Evolutionary conservation across 164 flowering plant genomes (phyloP).

Genomic region (Pachysandra terminalis): DNA sequence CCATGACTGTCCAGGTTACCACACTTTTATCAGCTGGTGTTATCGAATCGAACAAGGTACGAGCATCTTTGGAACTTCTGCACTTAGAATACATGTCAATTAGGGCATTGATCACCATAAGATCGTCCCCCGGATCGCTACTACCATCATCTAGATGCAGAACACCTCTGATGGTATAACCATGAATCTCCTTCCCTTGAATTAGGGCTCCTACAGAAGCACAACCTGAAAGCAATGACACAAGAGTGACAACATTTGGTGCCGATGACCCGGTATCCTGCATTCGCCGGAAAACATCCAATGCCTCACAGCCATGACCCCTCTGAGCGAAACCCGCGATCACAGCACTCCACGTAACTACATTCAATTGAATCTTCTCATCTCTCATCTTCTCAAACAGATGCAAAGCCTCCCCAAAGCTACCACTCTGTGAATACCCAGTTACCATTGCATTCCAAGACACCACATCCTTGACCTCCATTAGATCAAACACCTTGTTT

Average conservation of each 20-base stretch:
- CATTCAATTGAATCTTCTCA: constrained; percentile 50
- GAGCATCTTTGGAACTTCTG: constrained; percentile 30
- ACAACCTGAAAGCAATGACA: constrained; percentile 73
- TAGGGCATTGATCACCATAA: constrained; percentile 59
- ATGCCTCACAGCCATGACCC: constrained; percentile 55
- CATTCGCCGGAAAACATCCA: constrained; percentile 65
- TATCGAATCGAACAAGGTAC: constrained; percentile 40
- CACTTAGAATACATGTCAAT: constrained; percentile 85
- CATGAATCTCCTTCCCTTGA: constrained; percentile 70
- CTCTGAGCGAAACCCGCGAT: constrained; percentile 78
- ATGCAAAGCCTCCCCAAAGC: constrained; percentile 47
- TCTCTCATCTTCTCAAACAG: constrained; percentile 54
- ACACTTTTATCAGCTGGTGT: constrained; percentile 40
- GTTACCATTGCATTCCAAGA: constrained; percentile 90
- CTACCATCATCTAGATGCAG: constrained; percentile 21
- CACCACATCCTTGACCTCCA: constrained; percentile 63
- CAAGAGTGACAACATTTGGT: constrained; percentile 68
- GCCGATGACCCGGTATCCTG: constrained; percentile 30
- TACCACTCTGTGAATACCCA: constrained; percentile 67
- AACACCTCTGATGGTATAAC: constrained; percentile 42
- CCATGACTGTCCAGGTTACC: constrained; percentile 87
- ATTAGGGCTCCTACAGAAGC: constrained; percentile 55
- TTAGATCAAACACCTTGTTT: constrained; percentile 38
- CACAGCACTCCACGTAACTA: constrained; percentile 84
- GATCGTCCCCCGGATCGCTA: constrained; percentile 40